Evolutionary conservation across 2,329 filamentous ascomycete genomes (phyloP), one percentile per base, ranked within the genome.

Genomic region (Pseudocercospora fijiensis): DNA sequence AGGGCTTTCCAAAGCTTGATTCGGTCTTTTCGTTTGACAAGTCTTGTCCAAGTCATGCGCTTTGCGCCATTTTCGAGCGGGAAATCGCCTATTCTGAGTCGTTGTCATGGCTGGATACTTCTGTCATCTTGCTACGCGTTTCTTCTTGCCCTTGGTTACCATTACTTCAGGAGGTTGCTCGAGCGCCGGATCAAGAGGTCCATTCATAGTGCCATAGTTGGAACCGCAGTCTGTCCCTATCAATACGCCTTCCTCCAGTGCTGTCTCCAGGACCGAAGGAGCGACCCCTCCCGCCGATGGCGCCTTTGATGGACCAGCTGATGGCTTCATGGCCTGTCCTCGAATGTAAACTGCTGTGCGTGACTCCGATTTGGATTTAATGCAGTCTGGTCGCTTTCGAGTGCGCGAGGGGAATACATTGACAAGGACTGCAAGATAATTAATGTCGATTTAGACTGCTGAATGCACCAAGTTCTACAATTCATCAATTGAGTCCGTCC

Each of bases 241-340:
- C 26, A 67, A 45, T 22, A 62, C 10, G 13, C 65, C 65, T 58
- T 65, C 62, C 20, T 65, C 65, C 53, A 63, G 52, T 6, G 56
- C 28, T 26, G 26, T 55, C 16, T 49, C 16, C 52, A 43, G n/a
- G n/a, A n/a, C n/a, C n/a, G n/a, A n/a, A n/a, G n/a, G n/a, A n/a
- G n/a, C 11, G 33, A 9, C 22, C 27, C n/a, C n/a, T 16, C 41
- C 57, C 3, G 9, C 30, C 10, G 30, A 2, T 33, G 11, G 30
- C 13, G 30, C 30, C 30, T 33, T 33, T 2, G 10, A 2, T 33
- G 13, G 10, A 33, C 30, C 30, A 33, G 30, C 30, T 33, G 60
- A 57, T 20, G 61, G 49, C n/a, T 8, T 2, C 16, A n/a, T 8
- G 18, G 37, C 37, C 37, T 18, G 18, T 2, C 16, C 16, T 41